Evolutionary conservation across 2,329 filamentous ascomycete genomes (phyloP), one percentile per base, ranked within the genome.

Genomic region (Pyrenochaeta sp.): DNA sequence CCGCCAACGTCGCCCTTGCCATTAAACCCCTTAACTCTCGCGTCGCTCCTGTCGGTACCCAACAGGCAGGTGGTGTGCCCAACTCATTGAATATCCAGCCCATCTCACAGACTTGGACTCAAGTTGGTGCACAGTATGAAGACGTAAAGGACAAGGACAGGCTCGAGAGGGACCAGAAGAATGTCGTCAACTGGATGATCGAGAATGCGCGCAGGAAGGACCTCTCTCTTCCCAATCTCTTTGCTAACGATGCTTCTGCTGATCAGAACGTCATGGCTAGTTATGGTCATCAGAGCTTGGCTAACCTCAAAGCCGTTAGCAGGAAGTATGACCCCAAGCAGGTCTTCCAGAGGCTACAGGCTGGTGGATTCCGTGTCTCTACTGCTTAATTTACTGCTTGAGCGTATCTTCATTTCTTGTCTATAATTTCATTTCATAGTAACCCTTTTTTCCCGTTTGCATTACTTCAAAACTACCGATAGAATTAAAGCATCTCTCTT

Each of bases 301-400:
- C 55, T 30, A 60, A 53, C 11, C 45, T 77, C 43, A 51, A 55
- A 39, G 43, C 45, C 9, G 58, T 75, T 3, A 64, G 65, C 7
- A 51, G 41, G 22, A 67, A 63, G 41, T 76, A 74, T 43, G 75
- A 77, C 50, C 72, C 74, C 2, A 44, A 46, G 6, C 55, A 60
- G 3, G 61, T 77, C 1, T 76, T 72, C 43, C 71, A 76, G 54
- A 68, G 32, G 18, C 48, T 73, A 32, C 60, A 71, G 13, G 42
- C 46, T 3, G 34, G 36, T 11, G 24, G 44, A 5, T 50, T 50
- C 34, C 44, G 41, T 3, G 14, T 93, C 81, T 27, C 88, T 87
- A 68, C 97, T 94, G 0, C 74, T 2, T 34, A 34, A n/a, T n/a
- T n/a, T n/a, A n/a, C n/a, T n/a, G n/a, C n/a, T n/a, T n/a, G n/a